Percentiles rank a stretch among this genome's conserved stretches.
Conservation (phyloP, 1,139 yeast genomes). For the Spathaspora sp. region DNA sequence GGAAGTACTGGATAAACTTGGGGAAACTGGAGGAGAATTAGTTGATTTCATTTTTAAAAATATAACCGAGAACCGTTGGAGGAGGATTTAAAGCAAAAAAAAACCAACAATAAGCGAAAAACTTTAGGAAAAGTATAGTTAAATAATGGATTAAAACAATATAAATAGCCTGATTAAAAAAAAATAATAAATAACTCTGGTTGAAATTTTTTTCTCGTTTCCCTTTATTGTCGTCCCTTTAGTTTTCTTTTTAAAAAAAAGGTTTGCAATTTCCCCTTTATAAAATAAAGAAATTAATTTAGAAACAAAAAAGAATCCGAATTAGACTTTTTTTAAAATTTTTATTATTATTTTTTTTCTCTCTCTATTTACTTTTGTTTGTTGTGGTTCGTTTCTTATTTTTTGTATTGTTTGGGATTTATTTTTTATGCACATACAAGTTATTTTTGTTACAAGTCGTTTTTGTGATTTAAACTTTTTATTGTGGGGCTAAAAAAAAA, state of each 20-base stretch:
- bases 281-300: not conserved
- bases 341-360: not conserved
- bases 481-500: conserved; percentile 1
- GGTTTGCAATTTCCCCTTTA: conserved; percentile 1
- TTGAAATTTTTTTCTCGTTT: too few relatives aligned
- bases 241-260: not conserved
- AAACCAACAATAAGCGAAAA: not conserved
- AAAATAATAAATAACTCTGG: too few relatives aligned
- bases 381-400: conserved; percentile 1
- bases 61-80: not conserved
- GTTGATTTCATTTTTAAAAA: not conserved
- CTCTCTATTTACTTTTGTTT: not conserved
- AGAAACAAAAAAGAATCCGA: not conserved
- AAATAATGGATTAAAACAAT: too few relatives aligned
- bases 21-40: conserved; percentile 6
- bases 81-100: not conserved
- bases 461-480: not conserved
- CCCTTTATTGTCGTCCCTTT: not conserved
- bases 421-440: not conserved
- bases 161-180: not conserved
- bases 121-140: too few relatives aligned
- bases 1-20: conserved; percentile 8
- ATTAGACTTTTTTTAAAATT: not conserved
- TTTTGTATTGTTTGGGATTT: not conserved
- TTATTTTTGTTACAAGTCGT: not conserved